These are phyloP conservation scores for Stachybotrys chartarum DNA, from an alignment of 2,329 filamentous ascomycete genomes.

Conservation along the genomic window DNA sequence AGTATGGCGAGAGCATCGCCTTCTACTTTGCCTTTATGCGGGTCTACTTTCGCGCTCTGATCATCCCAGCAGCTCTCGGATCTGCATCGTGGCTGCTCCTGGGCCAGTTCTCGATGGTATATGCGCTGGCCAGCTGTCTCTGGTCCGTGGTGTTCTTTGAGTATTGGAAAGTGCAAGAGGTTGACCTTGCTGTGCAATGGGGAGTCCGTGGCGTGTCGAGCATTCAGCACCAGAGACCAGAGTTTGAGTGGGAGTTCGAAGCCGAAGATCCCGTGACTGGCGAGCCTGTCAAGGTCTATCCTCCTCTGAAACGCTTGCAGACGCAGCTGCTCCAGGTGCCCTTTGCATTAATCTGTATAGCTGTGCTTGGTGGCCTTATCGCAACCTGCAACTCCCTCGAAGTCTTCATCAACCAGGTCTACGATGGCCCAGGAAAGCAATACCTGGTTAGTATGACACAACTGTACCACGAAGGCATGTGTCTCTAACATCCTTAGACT, in stretches of 20 bases:
- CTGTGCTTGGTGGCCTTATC: slow-evolving; percentile 74
- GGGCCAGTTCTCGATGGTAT: slow-evolving; percentile 75
- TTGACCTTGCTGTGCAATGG: slow-evolving; percentile 82
- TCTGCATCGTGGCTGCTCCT: slow-evolving; percentile 73
- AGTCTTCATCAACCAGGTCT: slow-evolving; percentile 92
- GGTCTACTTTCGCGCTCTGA: slow-evolving; percentile 78
- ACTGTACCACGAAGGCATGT: neutral
- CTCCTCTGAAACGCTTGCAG: slow-evolving; percentile 64
- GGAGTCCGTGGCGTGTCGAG: slow-evolving; percentile 76
- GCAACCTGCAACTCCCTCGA: slow-evolving; percentile 85
- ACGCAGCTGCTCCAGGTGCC: slow-evolving; percentile 77
- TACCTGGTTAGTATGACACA: slow-evolving; percentile 56
- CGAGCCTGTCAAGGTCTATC: slow-evolving; percentile 69
- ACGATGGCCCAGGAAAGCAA: slow-evolving; percentile 79
- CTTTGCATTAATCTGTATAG: slow-evolving; percentile 68
- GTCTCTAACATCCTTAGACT: slow-evolving; percentile 41
- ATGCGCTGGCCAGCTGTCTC: slow-evolving; percentile 70
- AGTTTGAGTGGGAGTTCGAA: slow-evolving; percentile 75
- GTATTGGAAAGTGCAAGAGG: slow-evolving; percentile 92
- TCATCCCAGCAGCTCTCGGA: slow-evolving; percentile 76
- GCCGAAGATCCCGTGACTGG: slow-evolving; percentile 75
- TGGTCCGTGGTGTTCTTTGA: slow-evolving; percentile 90
- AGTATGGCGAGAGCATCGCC: slow-evolving; percentile 77
- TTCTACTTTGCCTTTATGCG: slow-evolving; percentile 96
- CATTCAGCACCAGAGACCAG: slow-evolving; percentile 68